Evolutionary conservation across 768 basidiomycete genomes (phyloP).

Genomic region (Pisolithus marmoratus): DNA sequence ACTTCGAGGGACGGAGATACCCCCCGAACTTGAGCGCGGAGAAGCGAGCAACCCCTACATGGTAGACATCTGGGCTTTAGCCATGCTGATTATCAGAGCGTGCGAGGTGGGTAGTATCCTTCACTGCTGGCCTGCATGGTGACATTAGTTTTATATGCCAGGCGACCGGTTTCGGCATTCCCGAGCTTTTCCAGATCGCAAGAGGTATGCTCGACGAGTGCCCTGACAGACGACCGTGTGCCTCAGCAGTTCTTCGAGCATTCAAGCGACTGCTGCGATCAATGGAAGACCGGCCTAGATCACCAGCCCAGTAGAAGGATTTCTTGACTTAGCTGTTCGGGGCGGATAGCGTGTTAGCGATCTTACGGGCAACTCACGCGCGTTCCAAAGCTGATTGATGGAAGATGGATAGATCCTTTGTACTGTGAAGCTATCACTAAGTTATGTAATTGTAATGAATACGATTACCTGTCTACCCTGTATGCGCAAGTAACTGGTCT

Average conservation of each 20-base stretch:
- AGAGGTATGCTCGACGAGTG: constrained; percentile 54
- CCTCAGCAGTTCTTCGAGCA: constrained; percentile 40
- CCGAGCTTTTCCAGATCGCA: constrained; percentile 53
- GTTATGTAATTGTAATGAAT: no score
- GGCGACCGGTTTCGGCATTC: constrained; percentile 53
- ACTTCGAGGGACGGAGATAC: constrained; percentile 57
- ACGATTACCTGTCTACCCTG: no score
- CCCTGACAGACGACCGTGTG: constrained; percentile 48
- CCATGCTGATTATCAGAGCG: constrained; percentile 54
- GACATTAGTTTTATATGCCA: constrained; percentile 21
- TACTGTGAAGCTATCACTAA: no score
- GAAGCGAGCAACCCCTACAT: constrained; percentile 56
- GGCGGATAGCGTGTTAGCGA: no score
- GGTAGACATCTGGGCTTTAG: constrained; percentile 71
- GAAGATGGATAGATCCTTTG: no score
- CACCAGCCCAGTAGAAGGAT: no score
- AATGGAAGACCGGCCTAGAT: neutral
- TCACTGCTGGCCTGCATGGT: neutral
- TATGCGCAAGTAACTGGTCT: no score
- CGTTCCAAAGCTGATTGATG: no score
- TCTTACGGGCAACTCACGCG: no score
- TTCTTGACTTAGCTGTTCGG: no score
- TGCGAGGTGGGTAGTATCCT: constrained; percentile 47
- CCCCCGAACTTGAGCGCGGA: constrained; percentile 60
- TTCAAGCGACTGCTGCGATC: constrained; percentile 27